Percentiles rank a stretch among this genome's conserved stretches.
Conservation (phyloP, 2,329 filamentous ascomycete genomes). For the Huntiella abstrusa region DNA sequence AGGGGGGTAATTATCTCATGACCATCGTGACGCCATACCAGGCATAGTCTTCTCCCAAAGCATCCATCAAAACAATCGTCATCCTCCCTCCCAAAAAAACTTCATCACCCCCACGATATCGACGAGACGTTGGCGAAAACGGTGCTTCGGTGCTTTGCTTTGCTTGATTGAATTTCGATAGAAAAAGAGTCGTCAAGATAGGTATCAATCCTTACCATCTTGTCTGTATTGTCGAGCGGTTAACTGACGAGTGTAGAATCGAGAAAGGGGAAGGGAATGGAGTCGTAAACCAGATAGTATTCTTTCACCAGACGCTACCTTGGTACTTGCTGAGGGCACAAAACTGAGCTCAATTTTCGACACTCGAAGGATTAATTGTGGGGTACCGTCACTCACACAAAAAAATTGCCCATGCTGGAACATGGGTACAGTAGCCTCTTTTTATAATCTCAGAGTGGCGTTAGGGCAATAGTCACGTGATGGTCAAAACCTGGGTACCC, state of each 20-base stretch:
- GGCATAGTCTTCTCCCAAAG: too few species aligned
- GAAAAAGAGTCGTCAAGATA: constrained; percentile 6
- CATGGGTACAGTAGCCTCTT: neutral
- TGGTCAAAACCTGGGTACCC: too few species aligned
- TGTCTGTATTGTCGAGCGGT: constrained; percentile 25
- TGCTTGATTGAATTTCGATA: too few species aligned
- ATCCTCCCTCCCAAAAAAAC: too few species aligned
- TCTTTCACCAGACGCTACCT: constrained; percentile 10
- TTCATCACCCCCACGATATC: too few species aligned
- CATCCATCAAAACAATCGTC: too few species aligned
- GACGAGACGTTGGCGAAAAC: constrained; percentile 4
- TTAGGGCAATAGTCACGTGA: constrained; percentile 10
- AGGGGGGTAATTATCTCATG: too few species aligned
- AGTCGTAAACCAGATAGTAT: constrained; percentile 11
- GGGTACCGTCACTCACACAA: neutral
- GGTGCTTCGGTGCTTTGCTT: too few species aligned
- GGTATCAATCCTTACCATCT: constrained; percentile 41
- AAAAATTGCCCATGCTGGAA: neutral
- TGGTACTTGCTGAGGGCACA: constrained; percentile 11
- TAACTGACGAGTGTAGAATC: constrained; percentile 11
- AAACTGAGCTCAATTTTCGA: constrained; percentile 7
- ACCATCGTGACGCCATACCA: too few species aligned
- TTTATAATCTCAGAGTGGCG: constrained; percentile 5
- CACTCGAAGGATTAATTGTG: constrained; percentile 7
- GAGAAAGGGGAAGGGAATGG: constrained; percentile 9